A percentile compares a stretch with the other conserved stretches of the same genome.
phyloP scores from a whole-genome alignment of 139 green algal genomes.

The Chlorella sp. region DNA sequence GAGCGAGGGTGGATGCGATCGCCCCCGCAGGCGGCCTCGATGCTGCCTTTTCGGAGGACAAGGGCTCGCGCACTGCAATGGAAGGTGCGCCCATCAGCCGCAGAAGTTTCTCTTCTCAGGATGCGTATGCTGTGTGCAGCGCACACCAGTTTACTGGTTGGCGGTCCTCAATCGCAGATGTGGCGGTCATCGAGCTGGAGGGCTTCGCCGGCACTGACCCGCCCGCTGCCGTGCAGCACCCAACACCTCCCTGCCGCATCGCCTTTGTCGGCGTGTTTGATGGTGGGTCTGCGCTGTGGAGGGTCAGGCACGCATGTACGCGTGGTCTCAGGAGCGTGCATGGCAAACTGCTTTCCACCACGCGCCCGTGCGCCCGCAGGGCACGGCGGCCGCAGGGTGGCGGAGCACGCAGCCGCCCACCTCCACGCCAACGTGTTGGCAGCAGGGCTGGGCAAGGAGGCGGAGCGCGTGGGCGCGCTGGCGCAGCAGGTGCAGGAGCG shows the following conservation, averaged over 20 bases:
- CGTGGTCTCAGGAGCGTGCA: too few relatives aligned
- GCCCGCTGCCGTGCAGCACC: neutral
- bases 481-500: neutral
- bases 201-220: neutral
- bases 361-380: too few relatives aligned
- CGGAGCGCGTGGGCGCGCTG: neutral
- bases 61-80: slow-evolving; percentile 27
- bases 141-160: neutral
- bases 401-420: slow-evolving; percentile 27
- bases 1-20: too few relatives aligned
- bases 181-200: slow-evolving; percentile 11
- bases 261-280: slow-evolving; percentile 53
- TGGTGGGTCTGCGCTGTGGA: too few relatives aligned
- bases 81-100: slow-evolving; percentile 13
- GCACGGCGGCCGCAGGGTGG: slow-evolving; percentile 50
- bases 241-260: slow-evolving; percentile 22
- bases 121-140: neutral
- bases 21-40: neutral
- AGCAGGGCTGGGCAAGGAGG: slow-evolving; percentile 36
- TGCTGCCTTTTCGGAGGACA: slow-evolving; percentile 32
- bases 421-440: slow-evolving; percentile 37
- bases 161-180: neutral
- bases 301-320: too few relatives aligned
- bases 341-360: too few relatives aligned
- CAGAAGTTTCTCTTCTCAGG: neutral